Conservation (phyloP, 1,139 yeast genomes). For the Scheffersomyces segobiensis region DNA sequence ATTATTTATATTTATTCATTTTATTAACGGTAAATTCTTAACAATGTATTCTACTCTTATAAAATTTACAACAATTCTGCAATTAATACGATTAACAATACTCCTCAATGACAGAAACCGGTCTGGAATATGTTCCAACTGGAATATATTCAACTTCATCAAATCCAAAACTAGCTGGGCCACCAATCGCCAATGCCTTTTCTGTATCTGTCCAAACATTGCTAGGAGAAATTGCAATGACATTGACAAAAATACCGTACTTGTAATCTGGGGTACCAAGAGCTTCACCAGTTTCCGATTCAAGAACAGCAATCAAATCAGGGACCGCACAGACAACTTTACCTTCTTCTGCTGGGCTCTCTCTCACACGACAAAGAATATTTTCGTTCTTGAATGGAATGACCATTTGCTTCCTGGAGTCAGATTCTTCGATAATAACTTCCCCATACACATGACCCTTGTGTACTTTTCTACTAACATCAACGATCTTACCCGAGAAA, state of each 20-base stretch:
- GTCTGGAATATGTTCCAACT: slow-evolving; percentile 30
- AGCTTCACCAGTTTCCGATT: slow-evolving; percentile 42
- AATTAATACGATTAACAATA: background rate
- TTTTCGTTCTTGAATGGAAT: slow-evolving; percentile 50
- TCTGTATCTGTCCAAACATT: slow-evolving; percentile 37
- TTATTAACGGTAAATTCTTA: too few species aligned
- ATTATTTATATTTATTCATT: too few species aligned
- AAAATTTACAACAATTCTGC: too few species aligned
- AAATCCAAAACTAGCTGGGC: slow-evolving; percentile 40
- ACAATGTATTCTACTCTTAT: background rate
- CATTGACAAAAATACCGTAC: slow-evolving; percentile 44
- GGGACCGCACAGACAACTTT: slow-evolving; percentile 38
- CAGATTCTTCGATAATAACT: slow-evolving; percentile 34
- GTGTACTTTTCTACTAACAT: background rate
- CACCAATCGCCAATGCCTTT: slow-evolving; percentile 38
- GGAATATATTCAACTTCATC: slow-evolving; percentile 35
- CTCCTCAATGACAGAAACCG: slow-evolving; percentile 40
- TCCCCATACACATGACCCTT: slow-evolving; percentile 50
- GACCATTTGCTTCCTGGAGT: slow-evolving; percentile 13
- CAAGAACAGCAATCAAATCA: slow-evolving; percentile 40
- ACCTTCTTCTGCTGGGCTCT: slow-evolving; percentile 16
- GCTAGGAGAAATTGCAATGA: slow-evolving; percentile 40
- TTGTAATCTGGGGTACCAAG: slow-evolving; percentile 50
- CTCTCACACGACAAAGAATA: slow-evolving; percentile 27
- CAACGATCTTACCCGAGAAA: background rate